Evolutionary conservation across 257 asterid species (phyloP).

Genomic region (Fraxinus americana): DNA sequence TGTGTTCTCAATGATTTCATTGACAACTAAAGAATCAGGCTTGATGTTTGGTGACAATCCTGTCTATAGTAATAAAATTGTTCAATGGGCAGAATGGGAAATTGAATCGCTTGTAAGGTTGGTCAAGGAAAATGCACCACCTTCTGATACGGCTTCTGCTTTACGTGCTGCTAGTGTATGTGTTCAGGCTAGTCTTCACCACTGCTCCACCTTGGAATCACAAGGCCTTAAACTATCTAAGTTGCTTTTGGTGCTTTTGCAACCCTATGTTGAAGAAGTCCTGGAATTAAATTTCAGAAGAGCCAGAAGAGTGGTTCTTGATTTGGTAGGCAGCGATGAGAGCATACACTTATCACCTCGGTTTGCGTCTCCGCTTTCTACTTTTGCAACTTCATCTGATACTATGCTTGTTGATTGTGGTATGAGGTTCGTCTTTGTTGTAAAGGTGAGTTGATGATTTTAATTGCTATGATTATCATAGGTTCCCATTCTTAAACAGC

Average conservation of each 20-base stretch:
- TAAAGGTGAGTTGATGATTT: conserved; percentile 61
- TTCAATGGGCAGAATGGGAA: conserved; percentile 98
- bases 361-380: conserved; percentile 93
- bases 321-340: conserved; percentile 77
- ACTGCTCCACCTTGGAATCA: conserved; percentile 77
- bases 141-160: conserved; percentile 86
- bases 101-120: conserved; percentile 82
- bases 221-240: conserved; percentile 84
- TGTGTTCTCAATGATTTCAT: conserved; percentile 78
- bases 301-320: conserved; percentile 82
- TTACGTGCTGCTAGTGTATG: conserved; percentile 97
- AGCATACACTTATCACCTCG: conserved; percentile 87
- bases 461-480: neutral
- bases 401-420: conserved; percentile 87
- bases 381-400: conserved; percentile 82
- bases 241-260: conserved; percentile 93
- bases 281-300: conserved; percentile 83
- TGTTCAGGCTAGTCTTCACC: conserved; percentile 97
- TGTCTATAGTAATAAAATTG: conserved; percentile 69
- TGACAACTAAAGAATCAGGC: conserved; percentile 86
- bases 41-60: conserved; percentile 89
- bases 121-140: conserved; percentile 91
- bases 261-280: conserved; percentile 91
- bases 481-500: neutral
- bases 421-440: conserved; percentile 79